Conservation (phyloP, 2,329 filamentous ascomycete genomes). For the Aspergillus awamori region DNA sequence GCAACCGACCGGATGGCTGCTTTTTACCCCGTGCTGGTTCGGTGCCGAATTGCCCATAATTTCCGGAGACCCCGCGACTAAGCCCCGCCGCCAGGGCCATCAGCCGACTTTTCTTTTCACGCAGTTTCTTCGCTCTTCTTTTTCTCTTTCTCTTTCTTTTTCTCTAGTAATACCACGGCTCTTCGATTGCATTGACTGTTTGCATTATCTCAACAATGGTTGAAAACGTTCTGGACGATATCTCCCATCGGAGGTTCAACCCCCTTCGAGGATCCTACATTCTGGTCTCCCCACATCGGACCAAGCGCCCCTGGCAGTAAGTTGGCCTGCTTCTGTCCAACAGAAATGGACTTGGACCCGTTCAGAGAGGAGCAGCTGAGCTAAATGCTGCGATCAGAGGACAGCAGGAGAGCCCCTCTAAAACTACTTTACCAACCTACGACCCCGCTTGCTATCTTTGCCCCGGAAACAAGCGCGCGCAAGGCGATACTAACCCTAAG, state of each 20-base stretch:
- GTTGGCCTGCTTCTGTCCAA: constrained; percentile 37
- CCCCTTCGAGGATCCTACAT: constrained; percentile 88
- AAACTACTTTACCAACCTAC: constrained; percentile 73
- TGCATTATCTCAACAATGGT: constrained; percentile 57
- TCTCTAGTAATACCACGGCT: background rate
- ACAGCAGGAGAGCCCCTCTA: constrained; percentile 72
- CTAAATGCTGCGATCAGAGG: constrained; percentile 56
- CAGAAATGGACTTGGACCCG: background rate
- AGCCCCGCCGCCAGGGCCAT: background rate
- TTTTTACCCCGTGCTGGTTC: constrained; percentile 1
- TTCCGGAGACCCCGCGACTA: constrained; percentile 5
- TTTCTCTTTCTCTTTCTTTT: background rate
- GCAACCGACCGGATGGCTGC: background rate
- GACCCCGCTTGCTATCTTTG: constrained; percentile 95
- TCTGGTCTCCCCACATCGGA: constrained; percentile 92
- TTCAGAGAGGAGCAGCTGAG: background rate
- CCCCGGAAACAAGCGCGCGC: constrained; percentile 84
- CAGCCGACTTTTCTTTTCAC: constrained; percentile 4
- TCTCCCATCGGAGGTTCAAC: constrained; percentile 94
- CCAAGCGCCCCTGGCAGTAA: constrained; percentile 97
- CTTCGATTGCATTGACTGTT: background rate
- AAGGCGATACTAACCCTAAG: constrained; percentile 81
- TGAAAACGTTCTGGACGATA: constrained; percentile 83
- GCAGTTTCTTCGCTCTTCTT: constrained; percentile 10
- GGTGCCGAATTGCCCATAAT: background rate